A percentile compares a stretch with the other conserved stretches of the same genome.
phyloP scores from a whole-genome alignment of 352 stramenopile genomes.

The Albugo laibachii region DNA sequence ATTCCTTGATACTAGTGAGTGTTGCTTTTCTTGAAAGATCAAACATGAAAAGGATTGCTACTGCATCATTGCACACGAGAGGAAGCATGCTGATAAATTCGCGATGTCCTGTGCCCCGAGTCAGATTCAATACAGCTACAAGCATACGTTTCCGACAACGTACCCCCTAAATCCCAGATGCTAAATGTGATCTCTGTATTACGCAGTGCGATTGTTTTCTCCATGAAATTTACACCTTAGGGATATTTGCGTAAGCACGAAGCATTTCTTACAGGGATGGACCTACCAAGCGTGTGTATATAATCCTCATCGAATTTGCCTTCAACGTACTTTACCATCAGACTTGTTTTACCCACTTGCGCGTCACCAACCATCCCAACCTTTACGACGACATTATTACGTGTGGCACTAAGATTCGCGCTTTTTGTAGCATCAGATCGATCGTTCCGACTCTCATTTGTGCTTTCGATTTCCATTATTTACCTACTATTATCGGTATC shows the following conservation, averaged over 20 bases:
- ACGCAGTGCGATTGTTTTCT: conserved; percentile 86
- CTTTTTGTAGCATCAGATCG: too few relatives aligned
- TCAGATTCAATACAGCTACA: not conserved
- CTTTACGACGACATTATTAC: conserved; percentile 82
- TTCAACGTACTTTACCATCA: conserved; percentile 94
- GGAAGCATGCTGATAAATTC: conserved; percentile 91
- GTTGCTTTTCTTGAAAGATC: conserved; percentile 84
- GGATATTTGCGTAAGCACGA: not conserved
- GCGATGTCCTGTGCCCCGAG: conserved; percentile 30
- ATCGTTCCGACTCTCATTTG: too few relatives aligned
- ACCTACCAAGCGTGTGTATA: conserved; percentile 84
- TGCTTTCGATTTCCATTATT: too few relatives aligned
- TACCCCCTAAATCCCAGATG: conserved; percentile 86
- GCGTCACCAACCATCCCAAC: conserved; percentile 89
- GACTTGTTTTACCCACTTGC: conserved; percentile 88
- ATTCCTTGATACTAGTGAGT: conserved; percentile 85
- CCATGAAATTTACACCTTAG: conserved; percentile 89
- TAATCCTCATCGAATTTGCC: conserved; percentile 93
- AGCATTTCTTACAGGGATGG: not conserved
- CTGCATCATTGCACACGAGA: conserved; percentile 87
- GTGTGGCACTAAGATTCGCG: not conserved
- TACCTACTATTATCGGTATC: too few relatives aligned
- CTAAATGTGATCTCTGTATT: conserved; percentile 92
- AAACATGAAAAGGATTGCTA: conserved; percentile 93
- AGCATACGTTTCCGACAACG: conserved; percentile 1